A percentile compares a stretch with the other conserved stretches of the same genome.
Conservation (phyloP, 805 yeast genomes). For the Myxozyma neglecta region DNA sequence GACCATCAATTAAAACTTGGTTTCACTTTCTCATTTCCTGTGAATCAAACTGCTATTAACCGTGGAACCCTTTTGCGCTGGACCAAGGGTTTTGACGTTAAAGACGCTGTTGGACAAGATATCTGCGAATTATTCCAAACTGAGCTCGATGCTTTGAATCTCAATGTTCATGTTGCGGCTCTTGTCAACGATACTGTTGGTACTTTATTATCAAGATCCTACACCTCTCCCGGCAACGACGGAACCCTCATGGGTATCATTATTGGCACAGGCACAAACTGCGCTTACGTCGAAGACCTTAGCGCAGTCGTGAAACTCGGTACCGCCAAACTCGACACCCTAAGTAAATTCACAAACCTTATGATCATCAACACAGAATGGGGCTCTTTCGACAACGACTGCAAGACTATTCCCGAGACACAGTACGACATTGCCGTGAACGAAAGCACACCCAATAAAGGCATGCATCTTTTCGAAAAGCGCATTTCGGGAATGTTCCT, state of each 20-base stretch:
- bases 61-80: slow-evolving; percentile 85
- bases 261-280: slow-evolving; percentile 97
- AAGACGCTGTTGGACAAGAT: slow-evolving; percentile 82
- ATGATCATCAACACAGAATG: slow-evolving; percentile 66
- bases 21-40: slow-evolving; percentile 93
- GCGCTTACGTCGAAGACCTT: slow-evolving; percentile 83
- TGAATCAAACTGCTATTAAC: slow-evolving; percentile 76
- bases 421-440: slow-evolving; percentile 75
- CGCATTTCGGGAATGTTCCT: slow-evolving; percentile 35
- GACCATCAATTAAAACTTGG: slow-evolving; percentile 64
- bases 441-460: slow-evolving; percentile 71
- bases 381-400: slow-evolving; percentile 93
- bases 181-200: slow-evolving; percentile 96
- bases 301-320: slow-evolving; percentile 73
- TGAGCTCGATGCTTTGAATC: slow-evolving; percentile 58
- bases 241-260: slow-evolving; percentile 85
- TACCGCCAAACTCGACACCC: slow-evolving; percentile 39
- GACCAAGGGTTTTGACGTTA: slow-evolving; percentile 92
- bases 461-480: slow-evolving; percentile 71
- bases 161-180: slow-evolving; percentile 71
- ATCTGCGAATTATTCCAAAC: slow-evolving; percentile 71
- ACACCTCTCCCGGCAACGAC: slow-evolving; percentile 57
- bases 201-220: slow-evolving; percentile 83
- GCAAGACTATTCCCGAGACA: slow-evolving; percentile 72
- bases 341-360: neutral